Evolutionary conservation across 768 basidiomycete species (phyloP), one percentile per base, ranked within the genome.

Genomic region (Piloderma croceum): DNA sequence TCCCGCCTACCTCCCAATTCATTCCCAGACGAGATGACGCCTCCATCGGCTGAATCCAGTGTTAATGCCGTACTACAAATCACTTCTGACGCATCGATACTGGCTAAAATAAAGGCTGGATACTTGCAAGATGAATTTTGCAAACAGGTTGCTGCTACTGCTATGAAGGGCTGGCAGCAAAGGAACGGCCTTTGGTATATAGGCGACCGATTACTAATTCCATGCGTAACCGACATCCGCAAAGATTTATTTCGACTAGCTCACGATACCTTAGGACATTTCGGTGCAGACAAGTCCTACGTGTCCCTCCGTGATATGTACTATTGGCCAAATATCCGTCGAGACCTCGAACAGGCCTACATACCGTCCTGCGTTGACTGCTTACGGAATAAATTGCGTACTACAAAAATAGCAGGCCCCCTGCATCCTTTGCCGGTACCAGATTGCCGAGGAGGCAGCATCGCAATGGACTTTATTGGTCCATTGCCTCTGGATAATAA

Each of bases 331-430:
- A 52, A 59, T 22, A 68, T 68, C 65, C 42, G 60, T 0, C 21
- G 23, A 0, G 39, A 62, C 22, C 47, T 69, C 0, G 60, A 60
- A 38, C 7, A 34, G 0, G 23, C n/a, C n/a, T n/a, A n/a, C n/a
- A n/a, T n/a, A n/a, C n/a, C n/a, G n/a, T n/a, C n/a, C n/a, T n/a
- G n/a, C 49, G 13, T 18, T 15, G 51, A 21, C 3, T 71, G 46
- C 51, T 61, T 39, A 48, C 38, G 53, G 0, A 64, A 70, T 47
- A 72, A 74, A 46, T 46, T 21, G 2, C 52, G 46, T 24, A 43
- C 52, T 0, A 38, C 59, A 34, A 19, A 48, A 42, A 46, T 48
- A 2, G 4, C 51, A 36, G 41, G 57, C 6, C 57, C 61, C 0
- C 39, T 67, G 2, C 45, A 41, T 29, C 46, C 49, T 6, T 27